Conservation (phyloP, 495 filamentous ascomycete species). For the Penicillium canariense region DNA sequence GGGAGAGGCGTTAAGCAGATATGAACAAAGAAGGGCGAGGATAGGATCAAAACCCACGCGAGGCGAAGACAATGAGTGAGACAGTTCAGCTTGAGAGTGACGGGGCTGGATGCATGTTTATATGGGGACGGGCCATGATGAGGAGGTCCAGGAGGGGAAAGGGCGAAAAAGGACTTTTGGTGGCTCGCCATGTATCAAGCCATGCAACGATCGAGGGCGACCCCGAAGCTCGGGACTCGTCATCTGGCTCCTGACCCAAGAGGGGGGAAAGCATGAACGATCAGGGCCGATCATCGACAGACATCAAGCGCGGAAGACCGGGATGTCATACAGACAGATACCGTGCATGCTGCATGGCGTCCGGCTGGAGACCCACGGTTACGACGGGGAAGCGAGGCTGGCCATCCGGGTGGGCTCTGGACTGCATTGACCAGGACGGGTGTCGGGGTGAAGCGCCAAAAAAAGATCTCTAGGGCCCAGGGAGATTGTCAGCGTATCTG, state of each 20-base stretch:
- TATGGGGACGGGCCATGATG: conserved; percentile 18
- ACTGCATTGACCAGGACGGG: background rate
- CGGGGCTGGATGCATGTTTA: conserved; percentile 31
- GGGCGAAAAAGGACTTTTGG: conserved; percentile 13
- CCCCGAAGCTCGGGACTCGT: background rate
- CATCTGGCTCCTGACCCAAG: conserved; percentile 17
- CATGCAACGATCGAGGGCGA: background rate
- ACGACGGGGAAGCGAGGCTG: conserved; percentile 26
- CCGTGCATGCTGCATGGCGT: conserved; percentile 22
- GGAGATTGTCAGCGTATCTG: conserved; percentile 27
- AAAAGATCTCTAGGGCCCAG: no score
- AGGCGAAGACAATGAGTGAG: conserved; percentile 26
- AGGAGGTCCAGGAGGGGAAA: conserved; percentile 8
- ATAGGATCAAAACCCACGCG: conserved; percentile 21
- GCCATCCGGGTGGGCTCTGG: conserved; percentile 20
- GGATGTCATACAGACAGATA: conserved; percentile 40
- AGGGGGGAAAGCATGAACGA: conserved; percentile 24
- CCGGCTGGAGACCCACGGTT: conserved; percentile 20
- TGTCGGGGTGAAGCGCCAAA: background rate
- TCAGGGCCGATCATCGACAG: conserved; percentile 26
- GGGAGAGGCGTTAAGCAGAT: conserved; percentile 1
- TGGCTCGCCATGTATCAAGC: conserved; percentile 4
- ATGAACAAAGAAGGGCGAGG: conserved; percentile 24
- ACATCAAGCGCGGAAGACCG: conserved; percentile 24
- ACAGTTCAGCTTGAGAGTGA: conserved; percentile 13